Evolutionary conservation across 352 stramenopile genomes (phyloP).

Genomic region (Pythium guiyangense): DNA sequence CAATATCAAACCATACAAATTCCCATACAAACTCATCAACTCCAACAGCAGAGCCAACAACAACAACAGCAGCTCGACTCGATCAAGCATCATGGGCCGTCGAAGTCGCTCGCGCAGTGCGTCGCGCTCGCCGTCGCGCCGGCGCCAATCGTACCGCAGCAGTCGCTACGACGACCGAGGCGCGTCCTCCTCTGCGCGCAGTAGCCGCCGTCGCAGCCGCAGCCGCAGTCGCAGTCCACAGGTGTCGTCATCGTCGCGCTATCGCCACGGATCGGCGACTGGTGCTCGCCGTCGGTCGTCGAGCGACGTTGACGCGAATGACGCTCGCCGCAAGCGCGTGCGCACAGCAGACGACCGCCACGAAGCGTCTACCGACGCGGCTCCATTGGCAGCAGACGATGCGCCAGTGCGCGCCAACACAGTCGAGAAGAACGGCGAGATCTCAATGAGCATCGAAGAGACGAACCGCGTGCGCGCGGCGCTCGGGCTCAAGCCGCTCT

Average conservation of each 20-base stretch:
- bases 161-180: neutral
- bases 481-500: conserved; percentile 73
- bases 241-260: too few species aligned
- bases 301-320: neutral
- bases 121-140: neutral
- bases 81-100: neutral
- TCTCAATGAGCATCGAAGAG: conserved; percentile 80
- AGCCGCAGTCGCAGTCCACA: neutral
- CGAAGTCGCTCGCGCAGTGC: neutral
- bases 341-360: neutral
- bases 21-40: too few species aligned
- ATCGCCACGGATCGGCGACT: neutral
- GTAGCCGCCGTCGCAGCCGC: neutral
- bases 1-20: too few species aligned
- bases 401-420: conserved; percentile 10
- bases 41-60: too few species aligned
- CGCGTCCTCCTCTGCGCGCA: too few species aligned
- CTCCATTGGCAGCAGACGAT: neutral
- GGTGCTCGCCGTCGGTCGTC: neutral
- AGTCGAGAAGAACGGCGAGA: conserved; percentile 72
- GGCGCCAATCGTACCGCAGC: neutral
- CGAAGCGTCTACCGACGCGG: neutral
- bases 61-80: too few species aligned
- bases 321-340: neutral
- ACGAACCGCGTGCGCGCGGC: conserved; percentile 70